These are phyloP conservation scores for Clonostachys rosea DNA, from an alignment of 2,329 filamentous ascomycete genomes.

Conservation along the genomic window DNA sequence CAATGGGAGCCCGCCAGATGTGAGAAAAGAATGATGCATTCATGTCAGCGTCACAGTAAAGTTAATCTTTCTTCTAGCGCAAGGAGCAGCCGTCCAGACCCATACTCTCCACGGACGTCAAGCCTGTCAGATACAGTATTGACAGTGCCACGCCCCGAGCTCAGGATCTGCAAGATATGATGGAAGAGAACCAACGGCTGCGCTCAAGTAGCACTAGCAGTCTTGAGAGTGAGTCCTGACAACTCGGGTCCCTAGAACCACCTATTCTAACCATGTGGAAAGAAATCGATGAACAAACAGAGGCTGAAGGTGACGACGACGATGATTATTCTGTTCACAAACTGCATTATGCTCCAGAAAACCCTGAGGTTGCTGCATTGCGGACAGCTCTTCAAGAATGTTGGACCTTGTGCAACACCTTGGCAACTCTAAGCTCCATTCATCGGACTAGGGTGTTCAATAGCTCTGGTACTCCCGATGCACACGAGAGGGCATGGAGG, in stretches of 20 bases:
- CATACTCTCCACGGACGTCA: slow-evolving; percentile 70
- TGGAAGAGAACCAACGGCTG: slow-evolving; percentile 45
- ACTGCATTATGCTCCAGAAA: slow-evolving; percentile 34
- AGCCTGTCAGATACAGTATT: slow-evolving; percentile 58
- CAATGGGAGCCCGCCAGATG: slow-evolving; percentile 8
- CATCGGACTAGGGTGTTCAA: slow-evolving; percentile 77
- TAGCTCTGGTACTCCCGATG: slow-evolving; percentile 67
- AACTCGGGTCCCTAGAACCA: background rate
- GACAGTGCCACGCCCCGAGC: slow-evolving; percentile 76
- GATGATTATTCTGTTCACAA: slow-evolving; percentile 42
- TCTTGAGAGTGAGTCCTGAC: slow-evolving; percentile 61
- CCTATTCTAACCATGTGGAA: slow-evolving; percentile 13
- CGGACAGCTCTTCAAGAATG: slow-evolving; percentile 78
- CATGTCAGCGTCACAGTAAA: slow-evolving; percentile 6
- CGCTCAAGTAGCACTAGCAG: slow-evolving; percentile 68
- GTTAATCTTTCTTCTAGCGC: slow-evolving; percentile 5
- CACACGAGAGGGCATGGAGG: slow-evolving; percentile 87
- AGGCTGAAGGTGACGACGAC: slow-evolving; percentile 49
- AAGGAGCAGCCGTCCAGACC: slow-evolving; percentile 50
- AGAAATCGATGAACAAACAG: slow-evolving; percentile 54
- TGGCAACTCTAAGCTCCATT: slow-evolving; percentile 79
- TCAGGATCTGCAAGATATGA: slow-evolving; percentile 74
- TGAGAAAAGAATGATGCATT: slow-evolving; percentile 10
- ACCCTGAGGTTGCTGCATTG: slow-evolving; percentile 63
- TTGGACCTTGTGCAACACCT: slow-evolving; percentile 90